Evolutionary conservation across 2,329 filamentous ascomycete genomes (phyloP).

Genomic region (Coniochaeta ligniaria): DNA sequence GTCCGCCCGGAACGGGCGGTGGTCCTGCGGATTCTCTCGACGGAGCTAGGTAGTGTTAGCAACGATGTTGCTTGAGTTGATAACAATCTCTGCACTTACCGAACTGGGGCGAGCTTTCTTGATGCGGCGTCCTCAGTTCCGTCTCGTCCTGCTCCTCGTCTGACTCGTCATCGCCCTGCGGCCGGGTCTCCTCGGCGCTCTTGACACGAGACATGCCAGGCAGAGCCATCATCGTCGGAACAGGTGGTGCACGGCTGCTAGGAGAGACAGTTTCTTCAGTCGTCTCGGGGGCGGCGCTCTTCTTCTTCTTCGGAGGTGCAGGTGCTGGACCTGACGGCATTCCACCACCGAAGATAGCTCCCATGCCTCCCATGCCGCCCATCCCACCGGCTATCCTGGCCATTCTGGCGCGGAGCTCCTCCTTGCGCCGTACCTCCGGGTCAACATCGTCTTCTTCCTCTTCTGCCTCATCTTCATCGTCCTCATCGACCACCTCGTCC

Average conservation of each 20-base stretch:
- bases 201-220: constrained; percentile 63
- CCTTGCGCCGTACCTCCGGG: constrained; percentile 74
- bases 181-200: constrained; percentile 33
- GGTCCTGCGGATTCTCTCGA: constrained; percentile 21
- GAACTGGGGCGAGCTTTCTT: constrained; percentile 20
- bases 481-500: constrained; percentile 35
- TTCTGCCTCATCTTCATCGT: constrained; percentile 60
- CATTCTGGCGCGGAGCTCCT: constrained; percentile 91
- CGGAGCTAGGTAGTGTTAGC: constrained; percentile 19
- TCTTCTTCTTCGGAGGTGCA: constrained; percentile 49
- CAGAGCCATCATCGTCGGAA: constrained; percentile 56
- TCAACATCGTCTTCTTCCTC: constrained; percentile 83
- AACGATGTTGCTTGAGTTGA: constrained; percentile 10
- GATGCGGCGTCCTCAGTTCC: constrained; percentile 20
- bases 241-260: constrained; percentile 39
- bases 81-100: constrained; percentile 16
- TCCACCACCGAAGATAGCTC: constrained; percentile 23
- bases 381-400: constrained; percentile 98
- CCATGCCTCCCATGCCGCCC: constrained; percentile 62
- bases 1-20: constrained; percentile 40
- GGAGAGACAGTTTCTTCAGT: constrained; percentile 36
- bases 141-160: constrained; percentile 26
- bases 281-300: constrained; percentile 33
- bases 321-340: constrained; percentile 51
- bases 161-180: constrained; percentile 39